phyloP scores from a whole-genome alignment of 2,329 filamentous ascomycete genomes.

The Fusarium penzigii region DNA sequence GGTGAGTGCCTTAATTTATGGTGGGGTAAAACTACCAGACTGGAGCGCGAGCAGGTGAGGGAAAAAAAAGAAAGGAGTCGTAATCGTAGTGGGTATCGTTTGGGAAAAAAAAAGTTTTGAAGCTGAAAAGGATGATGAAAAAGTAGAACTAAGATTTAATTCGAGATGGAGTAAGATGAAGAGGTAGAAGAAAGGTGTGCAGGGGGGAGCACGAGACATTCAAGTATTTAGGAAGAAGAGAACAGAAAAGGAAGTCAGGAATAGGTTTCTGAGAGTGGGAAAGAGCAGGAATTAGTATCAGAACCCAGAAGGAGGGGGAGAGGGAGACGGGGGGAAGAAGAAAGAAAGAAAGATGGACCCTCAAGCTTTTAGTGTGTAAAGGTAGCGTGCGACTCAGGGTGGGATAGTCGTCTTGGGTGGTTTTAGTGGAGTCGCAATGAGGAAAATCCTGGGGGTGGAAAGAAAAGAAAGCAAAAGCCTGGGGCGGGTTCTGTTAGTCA shows the following conservation, averaged over 20 bases:
- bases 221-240: conserved; percentile 4
- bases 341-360: not conserved
- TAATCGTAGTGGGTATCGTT: not conserved
- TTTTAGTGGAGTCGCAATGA: not conserved
- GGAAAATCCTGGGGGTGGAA: conserved; percentile 7
- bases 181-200: conserved; percentile 2
- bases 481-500: conserved; percentile 11
- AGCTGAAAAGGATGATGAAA: not conserved
- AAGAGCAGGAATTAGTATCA: conserved; percentile 24
- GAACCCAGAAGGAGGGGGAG: not conserved
- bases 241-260: conserved; percentile 14
- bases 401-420: too few relatives aligned
- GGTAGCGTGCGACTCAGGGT: not conserved
- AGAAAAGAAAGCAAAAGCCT: conserved; percentile 23
- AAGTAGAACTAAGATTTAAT: not conserved
- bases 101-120: not conserved
- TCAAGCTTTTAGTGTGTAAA: not conserved
- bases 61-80: not conserved
- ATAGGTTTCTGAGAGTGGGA: conserved; percentile 18
- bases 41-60: not conserved
- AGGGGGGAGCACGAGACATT: not conserved
- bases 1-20: not conserved
- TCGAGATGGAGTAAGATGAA: not conserved
- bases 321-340: conserved; percentile 1
- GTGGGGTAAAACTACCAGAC: not conserved